Evolutionary conservation across 768 basidiomycete species (phyloP), one percentile per base, ranked within the genome.

Genomic region (Lentinus tigrinus): DNA sequence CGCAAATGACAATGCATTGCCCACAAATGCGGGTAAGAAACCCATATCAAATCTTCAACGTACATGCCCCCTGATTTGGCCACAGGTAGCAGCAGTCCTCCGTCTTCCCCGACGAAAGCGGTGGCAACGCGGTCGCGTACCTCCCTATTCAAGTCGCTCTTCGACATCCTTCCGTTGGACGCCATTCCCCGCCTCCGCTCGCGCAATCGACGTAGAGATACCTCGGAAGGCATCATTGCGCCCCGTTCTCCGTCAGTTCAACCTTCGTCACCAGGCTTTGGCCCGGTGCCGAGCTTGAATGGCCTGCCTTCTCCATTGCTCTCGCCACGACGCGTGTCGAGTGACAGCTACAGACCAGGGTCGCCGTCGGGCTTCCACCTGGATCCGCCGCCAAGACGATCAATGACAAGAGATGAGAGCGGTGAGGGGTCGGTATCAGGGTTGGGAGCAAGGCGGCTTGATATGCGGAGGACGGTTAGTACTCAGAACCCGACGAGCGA

Each of bases 1-100:
- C 61, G 96, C 97, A 16, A 98, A 98, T 63, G 97, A 99, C 70
- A 93, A 98, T 67, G 93, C 95, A 2, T 80, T 98, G 16, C 97
- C 97, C 5, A 78, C 79, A 23, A 81, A 86, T n/a, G 70, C 81
- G 27, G 77, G 85, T 84, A 67, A 58, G 69, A 52, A 24, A 46
- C 13, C 21, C 0, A 1, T 23, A 46, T 5, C 21, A 23, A 21
- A 17, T n/a, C 2, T 4, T 21, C 21, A 6, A 31, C n/a, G 36
- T 38, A 6, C 43, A 27, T 24, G 4, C 14, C 7, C 2, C 6
- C 43, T 26, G 5, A 46, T 23, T 3, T 5, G 7, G 13, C 24
- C 14, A 13, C 51, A 52, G 23, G 21, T 6, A 10, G 23, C 23
- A 39, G 26, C 7, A 37, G 17, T 19, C 31, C 17, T 16, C 51